Evolutionary conservation across 2,329 filamentous ascomycete genomes (phyloP).

Genomic region (Incumbomyces delicatus): DNA sequence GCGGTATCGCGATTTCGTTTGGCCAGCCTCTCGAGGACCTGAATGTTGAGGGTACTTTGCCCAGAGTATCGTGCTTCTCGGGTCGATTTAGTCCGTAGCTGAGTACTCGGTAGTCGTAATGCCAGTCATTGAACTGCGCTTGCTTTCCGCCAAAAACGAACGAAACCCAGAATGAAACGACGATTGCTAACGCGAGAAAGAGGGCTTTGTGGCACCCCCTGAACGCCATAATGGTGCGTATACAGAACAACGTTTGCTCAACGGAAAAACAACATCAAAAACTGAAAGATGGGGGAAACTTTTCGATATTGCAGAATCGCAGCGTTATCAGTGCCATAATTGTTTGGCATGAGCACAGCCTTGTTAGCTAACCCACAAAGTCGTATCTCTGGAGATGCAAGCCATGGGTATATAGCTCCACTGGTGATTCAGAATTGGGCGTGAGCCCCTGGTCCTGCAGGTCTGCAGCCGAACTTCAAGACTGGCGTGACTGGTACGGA

Average conservation of each 20-base stretch:
- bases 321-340: too few relatives aligned
- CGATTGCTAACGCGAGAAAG: conserved; percentile 2
- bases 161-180: conserved; percentile 3
- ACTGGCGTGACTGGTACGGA: neutral
- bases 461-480: neutral
- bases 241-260: neutral
- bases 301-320: too few relatives aligned
- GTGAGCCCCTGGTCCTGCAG: neutral
- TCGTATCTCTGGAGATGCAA: too few relatives aligned
- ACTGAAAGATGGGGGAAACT: too few relatives aligned
- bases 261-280: neutral
- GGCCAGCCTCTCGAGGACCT: neutral
- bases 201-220: conserved; percentile 2
- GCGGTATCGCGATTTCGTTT: neutral
- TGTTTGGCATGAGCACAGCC: too few relatives aligned
- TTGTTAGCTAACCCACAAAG: too few relatives aligned
- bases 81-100: conserved; percentile 7
- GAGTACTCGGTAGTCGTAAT: conserved; percentile 4
- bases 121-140: conserved; percentile 7
- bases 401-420: too few relatives aligned
- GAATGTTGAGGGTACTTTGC: neutral
- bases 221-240: conserved; percentile 1
- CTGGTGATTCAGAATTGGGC: too few relatives aligned
- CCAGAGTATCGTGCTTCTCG: neutral
- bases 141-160: conserved; percentile 5